Conservation (phyloP, 768 basidiomycete species). For the Suillus plorans region DNA sequence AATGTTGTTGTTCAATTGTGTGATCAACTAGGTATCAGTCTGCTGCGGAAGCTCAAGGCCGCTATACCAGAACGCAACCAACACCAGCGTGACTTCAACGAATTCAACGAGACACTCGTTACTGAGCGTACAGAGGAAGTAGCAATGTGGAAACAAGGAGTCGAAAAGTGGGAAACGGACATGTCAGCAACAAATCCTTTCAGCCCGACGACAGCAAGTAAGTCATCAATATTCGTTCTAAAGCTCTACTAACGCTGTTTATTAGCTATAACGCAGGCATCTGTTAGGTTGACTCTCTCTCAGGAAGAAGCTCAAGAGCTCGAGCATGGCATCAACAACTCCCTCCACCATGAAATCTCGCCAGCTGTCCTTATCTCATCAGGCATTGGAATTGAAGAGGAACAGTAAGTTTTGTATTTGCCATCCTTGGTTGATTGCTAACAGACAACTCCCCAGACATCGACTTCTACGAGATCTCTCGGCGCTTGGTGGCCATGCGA, state of each 20-base stretch:
- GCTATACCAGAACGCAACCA: neutral
- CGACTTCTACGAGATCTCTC: neutral
- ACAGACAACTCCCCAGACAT: neutral
- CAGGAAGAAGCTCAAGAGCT: conserved; percentile 7
- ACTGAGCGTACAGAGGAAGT: neutral
- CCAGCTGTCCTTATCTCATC: conserved; percentile 8
- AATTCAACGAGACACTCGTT: neutral
- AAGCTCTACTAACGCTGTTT: neutral
- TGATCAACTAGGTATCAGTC: conserved; percentile 3
- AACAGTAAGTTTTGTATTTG: conserved; percentile 12
- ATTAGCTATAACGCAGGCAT: neutral
- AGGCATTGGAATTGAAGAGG: conserved; percentile 19
- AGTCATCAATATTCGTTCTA: neutral
- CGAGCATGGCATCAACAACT: neutral
- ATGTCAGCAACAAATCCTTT: conserved; percentile 24
- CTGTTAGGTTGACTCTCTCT: conserved; percentile 8
- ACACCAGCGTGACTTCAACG: neutral
- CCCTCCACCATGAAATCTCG: conserved; percentile 10
- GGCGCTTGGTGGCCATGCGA: conserved; percentile 21
- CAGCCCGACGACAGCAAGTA: conserved; percentile 1
- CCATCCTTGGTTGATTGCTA: neutral
- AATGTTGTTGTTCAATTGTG: neutral
- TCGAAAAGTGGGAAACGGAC: conserved; percentile 26
- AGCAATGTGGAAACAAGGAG: conserved; percentile 11
- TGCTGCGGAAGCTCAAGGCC: neutral